phyloP scores from a whole-genome alignment of 148 eudicot species.

The Chenopodium quinoa region DNA sequence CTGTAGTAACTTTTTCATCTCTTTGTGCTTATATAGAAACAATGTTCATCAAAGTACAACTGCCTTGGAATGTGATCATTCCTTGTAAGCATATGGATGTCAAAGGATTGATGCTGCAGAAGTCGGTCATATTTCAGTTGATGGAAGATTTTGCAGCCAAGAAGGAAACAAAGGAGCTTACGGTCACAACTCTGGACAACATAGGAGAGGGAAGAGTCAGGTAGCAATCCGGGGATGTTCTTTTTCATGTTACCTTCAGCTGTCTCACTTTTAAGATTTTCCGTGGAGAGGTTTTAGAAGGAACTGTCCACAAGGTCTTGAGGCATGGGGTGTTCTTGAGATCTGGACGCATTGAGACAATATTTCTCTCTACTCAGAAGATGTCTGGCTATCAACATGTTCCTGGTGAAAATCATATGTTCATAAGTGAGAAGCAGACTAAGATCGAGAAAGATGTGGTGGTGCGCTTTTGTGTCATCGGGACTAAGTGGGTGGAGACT shows the following conservation, averaged over 20 bases:
- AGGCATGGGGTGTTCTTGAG: constrained; percentile 65
- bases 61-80: constrained; percentile 61
- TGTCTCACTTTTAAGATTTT: constrained; percentile 55
- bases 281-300: constrained; percentile 61
- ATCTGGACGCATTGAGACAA: constrained; percentile 60
- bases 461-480: constrained; percentile 52
- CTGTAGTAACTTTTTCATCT: neutral
- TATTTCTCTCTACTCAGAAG: constrained; percentile 57
- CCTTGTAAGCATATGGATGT: constrained; percentile 57
- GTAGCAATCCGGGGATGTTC: constrained; percentile 61
- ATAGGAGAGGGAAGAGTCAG: constrained; percentile 69
- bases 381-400: constrained; percentile 61
- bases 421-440: constrained; percentile 52
- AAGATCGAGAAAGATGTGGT: constrained; percentile 58
- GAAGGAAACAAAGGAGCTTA: constrained; percentile 60
- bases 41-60: constrained; percentile 57
- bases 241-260: constrained; percentile 65
- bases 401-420: constrained; percentile 64
- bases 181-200: constrained; percentile 49
- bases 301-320: constrained; percentile 58
- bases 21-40: constrained; percentile 7
- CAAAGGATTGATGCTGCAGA: constrained; percentile 59
- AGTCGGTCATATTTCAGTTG: constrained; percentile 48
- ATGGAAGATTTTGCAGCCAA: constrained; percentile 59
- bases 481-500: constrained; percentile 56